Percentiles rank a stretch among this genome's conserved stretches.
phyloP scores from a whole-genome alignment of 352 stramenopile species.

The Thalassiosira sp. region DNA sequence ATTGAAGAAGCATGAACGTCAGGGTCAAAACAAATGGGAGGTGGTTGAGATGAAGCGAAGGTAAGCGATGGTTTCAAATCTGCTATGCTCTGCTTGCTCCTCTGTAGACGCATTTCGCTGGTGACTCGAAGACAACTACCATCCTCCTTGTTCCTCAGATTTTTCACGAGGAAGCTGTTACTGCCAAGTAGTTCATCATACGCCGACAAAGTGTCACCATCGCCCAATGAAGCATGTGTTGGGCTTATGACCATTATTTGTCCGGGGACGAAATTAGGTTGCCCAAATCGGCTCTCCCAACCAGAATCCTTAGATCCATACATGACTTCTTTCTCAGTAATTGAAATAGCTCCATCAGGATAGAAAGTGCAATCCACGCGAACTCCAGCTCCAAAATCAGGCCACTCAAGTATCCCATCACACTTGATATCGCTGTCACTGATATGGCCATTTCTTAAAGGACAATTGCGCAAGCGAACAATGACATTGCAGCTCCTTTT shows the following conservation, averaged over 20 bases:
- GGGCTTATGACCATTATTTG: conserved; percentile 61
- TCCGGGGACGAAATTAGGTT: conserved; percentile 77
- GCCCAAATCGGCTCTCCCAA: conserved; percentile 81
- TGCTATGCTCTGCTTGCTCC: conserved; percentile 33
- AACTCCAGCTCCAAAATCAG: conserved; percentile 77
- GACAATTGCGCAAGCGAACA: conserved; percentile 55
- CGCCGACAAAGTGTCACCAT: conserved; percentile 40
- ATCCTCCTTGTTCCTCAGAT: conserved; percentile 69
- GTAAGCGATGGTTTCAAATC: conserved; percentile 17
- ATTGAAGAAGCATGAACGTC: conserved; percentile 77
- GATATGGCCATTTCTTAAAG: conserved; percentile 13
- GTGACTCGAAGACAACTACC: conserved; percentile 63
- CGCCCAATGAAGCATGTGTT: conserved; percentile 19
- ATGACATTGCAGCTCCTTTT: conserved; percentile 69
- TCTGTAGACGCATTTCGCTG: conserved; percentile 69
- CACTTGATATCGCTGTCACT: conserved; percentile 21
- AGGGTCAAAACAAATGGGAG: conserved; percentile 77
- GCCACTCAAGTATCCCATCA: conserved; percentile 79
- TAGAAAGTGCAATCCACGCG: conserved; percentile 49
- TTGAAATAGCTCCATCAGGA: conserved; percentile 69
- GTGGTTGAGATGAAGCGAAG: conserved; percentile 48
- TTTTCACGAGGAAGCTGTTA: conserved; percentile 59
- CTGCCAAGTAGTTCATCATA: conserved; percentile 76
- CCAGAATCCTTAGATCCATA: conserved; percentile 81
- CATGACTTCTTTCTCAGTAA: conserved; percentile 72